phyloP scores from a whole-genome alignment of 2,329 filamentous ascomycete species.

The Diaporthe sp. region DNA sequence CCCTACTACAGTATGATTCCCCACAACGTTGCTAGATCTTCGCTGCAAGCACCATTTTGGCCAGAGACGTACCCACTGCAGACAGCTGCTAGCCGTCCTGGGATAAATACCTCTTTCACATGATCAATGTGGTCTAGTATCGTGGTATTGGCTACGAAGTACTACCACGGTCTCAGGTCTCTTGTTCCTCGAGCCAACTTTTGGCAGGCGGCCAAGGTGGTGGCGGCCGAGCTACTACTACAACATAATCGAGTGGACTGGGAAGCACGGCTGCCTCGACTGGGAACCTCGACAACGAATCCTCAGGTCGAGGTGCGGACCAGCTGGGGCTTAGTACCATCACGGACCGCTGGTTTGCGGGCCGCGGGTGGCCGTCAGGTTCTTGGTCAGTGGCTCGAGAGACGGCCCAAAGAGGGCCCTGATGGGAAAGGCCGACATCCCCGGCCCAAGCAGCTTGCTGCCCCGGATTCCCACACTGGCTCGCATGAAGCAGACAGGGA shows the following conservation, averaged over 20 bases:
- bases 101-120: constrained; percentile 25
- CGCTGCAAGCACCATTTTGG: constrained; percentile 32
- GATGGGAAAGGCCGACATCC: constrained; percentile 34
- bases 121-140: constrained; percentile 7
- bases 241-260: background rate
- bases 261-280: background rate
- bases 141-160: constrained; percentile 9
- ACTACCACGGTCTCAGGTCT: background rate
- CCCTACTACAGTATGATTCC: constrained; percentile 39
- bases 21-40: constrained; percentile 33
- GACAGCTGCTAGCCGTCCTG: constrained; percentile 22
- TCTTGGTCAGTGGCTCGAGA: constrained; percentile 23
- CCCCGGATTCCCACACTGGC: constrained; percentile 42
- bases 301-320: background rate
- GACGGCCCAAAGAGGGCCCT: constrained; percentile 28
- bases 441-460: constrained; percentile 38
- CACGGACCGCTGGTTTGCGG: constrained; percentile 37
- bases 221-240: background rate
- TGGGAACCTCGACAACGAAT: background rate
- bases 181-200: background rate
- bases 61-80: constrained; percentile 12
- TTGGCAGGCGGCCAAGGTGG: background rate
- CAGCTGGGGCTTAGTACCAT: background rate
- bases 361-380: constrained; percentile 34
- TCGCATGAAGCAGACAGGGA: constrained; percentile 38